Evolutionary conservation across 305 asterid genomes (phyloP).

Genomic region (Fraxinus paxiana): DNA sequence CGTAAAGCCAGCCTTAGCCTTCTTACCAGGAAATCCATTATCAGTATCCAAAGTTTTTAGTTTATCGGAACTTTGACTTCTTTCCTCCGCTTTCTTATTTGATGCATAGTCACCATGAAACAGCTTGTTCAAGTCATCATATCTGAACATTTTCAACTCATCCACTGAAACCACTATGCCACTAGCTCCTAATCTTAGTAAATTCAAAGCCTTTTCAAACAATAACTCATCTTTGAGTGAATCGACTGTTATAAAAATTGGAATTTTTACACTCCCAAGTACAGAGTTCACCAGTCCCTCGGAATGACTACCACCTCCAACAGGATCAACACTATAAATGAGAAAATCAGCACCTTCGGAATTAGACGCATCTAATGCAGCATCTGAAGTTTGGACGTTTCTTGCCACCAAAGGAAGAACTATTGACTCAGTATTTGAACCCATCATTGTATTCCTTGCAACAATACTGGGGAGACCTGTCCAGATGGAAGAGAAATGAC

Average conservation of each 20-base stretch:
- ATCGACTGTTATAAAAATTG: slow-evolving; percentile 57
- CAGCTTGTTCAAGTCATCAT: slow-evolving; percentile 44
- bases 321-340: slow-evolving; percentile 38
- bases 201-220: slow-evolving; percentile 32
- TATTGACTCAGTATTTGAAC: slow-evolving; percentile 59
- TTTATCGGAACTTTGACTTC: slow-evolving; percentile 27
- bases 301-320: slow-evolving; percentile 23
- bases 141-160: slow-evolving; percentile 46
- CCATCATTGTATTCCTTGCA: slow-evolving; percentile 89
- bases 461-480: slow-evolving; percentile 91
- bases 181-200: slow-evolving; percentile 65
- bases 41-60: slow-evolving; percentile 28
- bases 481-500: slow-evolving; percentile 10
- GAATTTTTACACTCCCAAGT: slow-evolving; percentile 56
- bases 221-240: slow-evolving; percentile 38
- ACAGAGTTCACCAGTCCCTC: slow-evolving; percentile 56
- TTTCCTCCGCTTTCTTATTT: slow-evolving; percentile 34
- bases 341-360: slow-evolving; percentile 97
- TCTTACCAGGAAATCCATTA: slow-evolving; percentile 63
- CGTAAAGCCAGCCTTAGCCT: slow-evolving; percentile 49
- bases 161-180: slow-evolving; percentile 70
- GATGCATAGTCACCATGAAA: slow-evolving; percentile 30
- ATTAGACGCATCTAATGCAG: slow-evolving; percentile 76
- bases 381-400: slow-evolving; percentile 56
- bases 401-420: slow-evolving; percentile 88